Evolutionary conservation across 179 eudicot genomes (phyloP).

Genomic region (Nepenthes alata): DNA sequence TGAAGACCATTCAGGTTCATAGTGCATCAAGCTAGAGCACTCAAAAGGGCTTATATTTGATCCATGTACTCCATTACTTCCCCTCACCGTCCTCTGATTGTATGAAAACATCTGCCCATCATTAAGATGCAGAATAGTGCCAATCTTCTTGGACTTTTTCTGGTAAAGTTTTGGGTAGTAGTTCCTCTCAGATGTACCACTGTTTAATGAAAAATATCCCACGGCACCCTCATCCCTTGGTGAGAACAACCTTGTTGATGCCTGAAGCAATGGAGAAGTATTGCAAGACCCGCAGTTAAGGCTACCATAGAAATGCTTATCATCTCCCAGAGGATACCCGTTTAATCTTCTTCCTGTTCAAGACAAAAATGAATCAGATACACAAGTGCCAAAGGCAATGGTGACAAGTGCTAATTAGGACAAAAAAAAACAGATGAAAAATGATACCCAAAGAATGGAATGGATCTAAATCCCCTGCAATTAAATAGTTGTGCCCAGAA

Average conservation of each 20-base stretch:
- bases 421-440: neutral
- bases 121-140: conserved; percentile 22
- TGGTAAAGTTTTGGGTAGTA: conserved; percentile 39
- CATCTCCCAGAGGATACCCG: conserved; percentile 51
- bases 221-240: conserved; percentile 39
- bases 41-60: conserved; percentile 26
- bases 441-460: conserved; percentile 41
- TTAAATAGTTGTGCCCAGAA: conserved; percentile 32
- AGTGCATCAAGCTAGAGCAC: conserved; percentile 37
- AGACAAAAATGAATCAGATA: neutral
- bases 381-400: neutral
- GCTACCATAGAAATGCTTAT: conserved; percentile 27
- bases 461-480: conserved; percentile 40
- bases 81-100: conserved; percentile 32
- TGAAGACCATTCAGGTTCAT: conserved; percentile 22
- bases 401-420: neutral
- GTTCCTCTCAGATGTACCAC: conserved; percentile 48
- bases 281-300: conserved; percentile 43
- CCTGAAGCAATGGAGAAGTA: conserved; percentile 44
- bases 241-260: conserved; percentile 36
- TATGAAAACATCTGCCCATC: conserved; percentile 22
- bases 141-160: conserved; percentile 46
- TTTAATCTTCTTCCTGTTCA: conserved; percentile 46
- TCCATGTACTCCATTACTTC: conserved; percentile 32
- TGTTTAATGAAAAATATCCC: conserved; percentile 35